Percentiles rank a stretch among this genome's conserved stretches.
Conservation (phyloP, 192 early-diverging fungal species). For the Coemansia sp. region DNA sequence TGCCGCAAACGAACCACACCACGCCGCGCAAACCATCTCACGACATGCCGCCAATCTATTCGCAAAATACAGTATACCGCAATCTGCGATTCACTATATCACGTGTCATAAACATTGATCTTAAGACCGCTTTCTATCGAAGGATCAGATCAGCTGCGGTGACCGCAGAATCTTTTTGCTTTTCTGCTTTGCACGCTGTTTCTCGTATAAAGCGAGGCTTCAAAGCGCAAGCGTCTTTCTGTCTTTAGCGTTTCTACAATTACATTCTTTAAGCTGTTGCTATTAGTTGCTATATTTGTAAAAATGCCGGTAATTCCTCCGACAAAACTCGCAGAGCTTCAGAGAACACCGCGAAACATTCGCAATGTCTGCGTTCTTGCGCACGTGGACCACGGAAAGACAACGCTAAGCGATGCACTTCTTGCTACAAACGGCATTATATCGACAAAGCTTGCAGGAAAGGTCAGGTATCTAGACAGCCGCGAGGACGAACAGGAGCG, state of each 20-base stretch:
- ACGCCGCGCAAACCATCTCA: too few species aligned
- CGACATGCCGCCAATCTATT: too few species aligned
- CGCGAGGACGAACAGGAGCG: conserved; percentile 97
- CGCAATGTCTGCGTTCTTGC: conserved; percentile 98
- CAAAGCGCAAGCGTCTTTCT: not conserved
- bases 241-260: not conserved
- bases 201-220: not conserved
- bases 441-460: conserved; percentile 90
- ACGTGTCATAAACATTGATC: too few species aligned
- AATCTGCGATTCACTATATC: not conserved
- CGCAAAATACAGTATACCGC: too few species aligned
- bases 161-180: conserved; percentile 7
- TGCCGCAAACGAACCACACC: too few species aligned
- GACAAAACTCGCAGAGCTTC: conserved; percentile 66
- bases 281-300: not conserved
- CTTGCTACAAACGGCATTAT: conserved; percentile 99
- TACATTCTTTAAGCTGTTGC: not conserved
- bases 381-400: conserved; percentile 99
- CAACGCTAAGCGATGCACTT: conserved; percentile 92
- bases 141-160: conserved; percentile 16
- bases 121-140: not conserved
- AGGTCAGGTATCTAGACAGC: conserved; percentile 93
- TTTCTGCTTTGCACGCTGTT: too few species aligned
- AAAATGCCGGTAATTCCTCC: conserved; percentile 69
- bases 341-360: conserved; percentile 68